phyloP scores from a whole-genome alignment of 1,139 yeast genomes.

The Pichia cactophila region DNA sequence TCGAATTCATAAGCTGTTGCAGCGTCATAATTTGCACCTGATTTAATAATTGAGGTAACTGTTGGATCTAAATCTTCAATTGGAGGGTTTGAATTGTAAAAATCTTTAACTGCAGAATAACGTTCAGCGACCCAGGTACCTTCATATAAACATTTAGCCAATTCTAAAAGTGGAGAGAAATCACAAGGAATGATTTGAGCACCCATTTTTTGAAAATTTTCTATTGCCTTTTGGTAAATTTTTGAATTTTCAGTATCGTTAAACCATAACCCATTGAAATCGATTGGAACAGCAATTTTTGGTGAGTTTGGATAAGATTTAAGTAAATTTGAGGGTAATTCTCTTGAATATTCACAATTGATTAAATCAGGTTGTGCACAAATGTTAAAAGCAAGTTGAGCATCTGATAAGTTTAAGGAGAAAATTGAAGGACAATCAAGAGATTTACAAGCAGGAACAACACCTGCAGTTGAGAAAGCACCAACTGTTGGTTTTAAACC shows the following conservation, averaged over 20 bases:
- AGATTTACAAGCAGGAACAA: conserved; percentile 95
- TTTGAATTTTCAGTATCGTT: conserved; percentile 74
- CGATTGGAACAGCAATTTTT: conserved; percentile 63
- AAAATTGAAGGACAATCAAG: conserved; percentile 88
- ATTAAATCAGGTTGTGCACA: conserved; percentile 66
- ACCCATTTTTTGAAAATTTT: conserved; percentile 44
- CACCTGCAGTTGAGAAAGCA: conserved; percentile 74
- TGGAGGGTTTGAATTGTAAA: conserved; percentile 70
- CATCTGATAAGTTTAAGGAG: conserved; percentile 69
- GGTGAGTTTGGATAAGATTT: conserved; percentile 48
- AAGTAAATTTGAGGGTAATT: conserved; percentile 60
- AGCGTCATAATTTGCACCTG: conserved; percentile 73
- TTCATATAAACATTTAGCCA: conserved; percentile 87
- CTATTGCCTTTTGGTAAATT: conserved; percentile 56
- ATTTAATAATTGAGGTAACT: conserved; percentile 65
- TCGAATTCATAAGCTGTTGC: conserved; percentile 79
- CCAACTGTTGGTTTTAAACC: conserved; percentile 94
- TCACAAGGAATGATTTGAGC: conserved; percentile 55
- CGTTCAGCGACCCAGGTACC: conserved; percentile 99
- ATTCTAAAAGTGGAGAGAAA: conserved; percentile 64
- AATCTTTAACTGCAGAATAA: conserved; percentile 71
- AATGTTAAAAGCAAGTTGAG: conserved; percentile 64
- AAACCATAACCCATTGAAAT: conserved; percentile 55
- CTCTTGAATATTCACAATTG: conserved; percentile 75
- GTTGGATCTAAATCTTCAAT: conserved; percentile 69